Conservation (phyloP, 2,329 filamentous ascomycete genomes). For the Ophiostoma tasmaniense region DNA sequence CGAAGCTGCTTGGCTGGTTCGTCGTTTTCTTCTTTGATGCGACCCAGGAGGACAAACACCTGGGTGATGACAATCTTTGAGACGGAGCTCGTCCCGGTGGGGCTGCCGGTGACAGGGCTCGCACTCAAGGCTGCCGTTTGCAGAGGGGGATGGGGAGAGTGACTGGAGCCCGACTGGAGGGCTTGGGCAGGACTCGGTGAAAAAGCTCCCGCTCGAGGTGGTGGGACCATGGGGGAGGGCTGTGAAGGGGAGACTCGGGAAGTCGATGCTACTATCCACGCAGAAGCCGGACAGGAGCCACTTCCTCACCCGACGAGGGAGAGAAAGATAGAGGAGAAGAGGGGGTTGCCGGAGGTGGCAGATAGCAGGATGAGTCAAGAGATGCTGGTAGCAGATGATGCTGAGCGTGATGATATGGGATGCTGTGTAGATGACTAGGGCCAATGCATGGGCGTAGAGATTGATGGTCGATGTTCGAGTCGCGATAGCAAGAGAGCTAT, state of each 20-base stretch:
- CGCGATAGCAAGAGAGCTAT: background rate
- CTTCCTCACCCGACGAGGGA: constrained; percentile 22
- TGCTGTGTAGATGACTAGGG: background rate
- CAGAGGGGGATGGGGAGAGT: constrained; percentile 47
- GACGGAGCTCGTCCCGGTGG: constrained; percentile 57
- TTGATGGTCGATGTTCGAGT: background rate
- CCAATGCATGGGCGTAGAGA: background rate
- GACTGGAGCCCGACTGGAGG: constrained; percentile 47
- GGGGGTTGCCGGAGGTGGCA: background rate
- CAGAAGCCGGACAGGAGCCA: constrained; percentile 21
- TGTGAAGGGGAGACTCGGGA: constrained; percentile 15
- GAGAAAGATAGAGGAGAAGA: constrained; percentile 11
- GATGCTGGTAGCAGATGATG: background rate
- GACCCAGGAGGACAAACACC: constrained; percentile 87
- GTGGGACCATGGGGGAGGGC: constrained; percentile 44
- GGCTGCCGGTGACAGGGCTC: constrained; percentile 54
- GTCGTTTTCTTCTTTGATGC: constrained; percentile 89
- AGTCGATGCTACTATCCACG: constrained; percentile 20
- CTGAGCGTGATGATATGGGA: background rate
- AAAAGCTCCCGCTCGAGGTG: constrained; percentile 55
- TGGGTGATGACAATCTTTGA: constrained; percentile 93
- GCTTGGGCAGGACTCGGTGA: constrained; percentile 52
- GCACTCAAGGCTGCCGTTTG: constrained; percentile 50
- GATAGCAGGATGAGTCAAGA: background rate
- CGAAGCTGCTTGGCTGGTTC: constrained; percentile 76